A percentile compares a stretch with the other conserved stretches of the same genome.
Conservation (phyloP, 106 monocot species). For the Ottelia alismoides region DNA sequence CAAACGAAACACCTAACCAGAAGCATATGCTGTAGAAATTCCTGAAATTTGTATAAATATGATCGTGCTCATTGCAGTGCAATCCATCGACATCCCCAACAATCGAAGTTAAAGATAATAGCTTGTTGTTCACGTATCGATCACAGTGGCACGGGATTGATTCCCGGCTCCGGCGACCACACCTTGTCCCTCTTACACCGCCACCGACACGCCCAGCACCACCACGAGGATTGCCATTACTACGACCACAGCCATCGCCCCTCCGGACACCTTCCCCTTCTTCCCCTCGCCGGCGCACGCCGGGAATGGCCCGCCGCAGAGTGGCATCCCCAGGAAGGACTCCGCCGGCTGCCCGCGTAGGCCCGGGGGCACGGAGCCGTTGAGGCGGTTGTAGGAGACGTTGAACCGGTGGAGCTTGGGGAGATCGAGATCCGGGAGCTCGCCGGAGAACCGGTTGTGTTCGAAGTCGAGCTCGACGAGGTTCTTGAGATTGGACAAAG, state of each 20-base stretch:
- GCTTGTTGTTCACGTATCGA: no score
- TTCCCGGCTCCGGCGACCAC: no score
- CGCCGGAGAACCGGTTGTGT: conserved; percentile 38
- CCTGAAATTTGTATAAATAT: no score
- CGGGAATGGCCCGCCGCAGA: conserved; percentile 10
- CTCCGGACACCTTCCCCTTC: no score
- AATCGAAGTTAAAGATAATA: no score
- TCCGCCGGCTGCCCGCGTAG: conserved; percentile 1
- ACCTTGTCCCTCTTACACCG: no score
- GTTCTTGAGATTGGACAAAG: conserved; percentile 38
- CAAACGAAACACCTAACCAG: no score
- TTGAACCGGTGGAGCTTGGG: conserved; percentile 19
- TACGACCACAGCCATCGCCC: conserved; percentile 2
- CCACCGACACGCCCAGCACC: neutral
- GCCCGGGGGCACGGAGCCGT: conserved; percentile 15
- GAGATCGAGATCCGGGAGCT: conserved; percentile 38
- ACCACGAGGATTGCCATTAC: neutral
- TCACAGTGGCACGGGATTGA: no score
- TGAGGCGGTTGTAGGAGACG: conserved; percentile 25
- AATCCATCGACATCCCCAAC: no score
- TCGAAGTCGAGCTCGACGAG: conserved; percentile 45
- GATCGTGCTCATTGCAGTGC: no score
- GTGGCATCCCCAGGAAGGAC: conserved; percentile 19
- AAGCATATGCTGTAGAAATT: no score
- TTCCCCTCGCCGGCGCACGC: conserved; percentile 14